These are phyloP conservation scores for Xanthoconium purpureum DNA, from an alignment of 768 basidiomycete species.

Conservation along the genomic window DNA sequence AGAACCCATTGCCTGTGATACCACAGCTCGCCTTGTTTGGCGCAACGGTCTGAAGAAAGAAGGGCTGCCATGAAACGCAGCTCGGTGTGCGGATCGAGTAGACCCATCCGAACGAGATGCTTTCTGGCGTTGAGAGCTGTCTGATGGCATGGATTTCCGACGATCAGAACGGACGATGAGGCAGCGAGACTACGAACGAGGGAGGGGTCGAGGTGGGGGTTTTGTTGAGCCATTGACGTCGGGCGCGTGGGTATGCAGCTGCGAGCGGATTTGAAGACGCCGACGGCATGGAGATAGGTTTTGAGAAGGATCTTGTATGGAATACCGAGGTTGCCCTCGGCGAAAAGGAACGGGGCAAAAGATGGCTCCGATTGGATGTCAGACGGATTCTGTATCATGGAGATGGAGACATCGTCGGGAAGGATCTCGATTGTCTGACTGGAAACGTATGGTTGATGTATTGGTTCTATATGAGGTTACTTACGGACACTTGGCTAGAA, in stretches of 20 bases:
- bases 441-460: background rate
- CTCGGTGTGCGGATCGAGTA: constrained; percentile 43
- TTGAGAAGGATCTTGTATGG: constrained; percentile 55
- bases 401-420: constrained; percentile 52
- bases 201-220: constrained; percentile 2
- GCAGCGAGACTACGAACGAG: constrained; percentile 21
- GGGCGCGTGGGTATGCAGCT: background rate
- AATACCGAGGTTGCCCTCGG: constrained; percentile 61
- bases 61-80: constrained; percentile 46
- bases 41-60: constrained; percentile 49
- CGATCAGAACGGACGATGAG: constrained; percentile 50
- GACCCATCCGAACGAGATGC: constrained; percentile 39
- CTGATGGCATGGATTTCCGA: constrained; percentile 67
- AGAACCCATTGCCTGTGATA: constrained; percentile 69
- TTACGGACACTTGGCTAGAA: constrained; percentile 28
- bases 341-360: constrained; percentile 50
- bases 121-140: constrained; percentile 66
- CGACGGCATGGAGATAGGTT: constrained; percentile 47
- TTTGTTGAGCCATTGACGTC: background rate
- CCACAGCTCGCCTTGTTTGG: constrained; percentile 70
- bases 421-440: constrained; percentile 56
- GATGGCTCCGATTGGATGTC: constrained; percentile 15
- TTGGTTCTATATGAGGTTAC: constrained; percentile 3
- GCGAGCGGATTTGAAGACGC: constrained; percentile 34
- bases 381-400: constrained; percentile 28